phyloP scores from a whole-genome alignment of 1,284 basidiomycete species.

The Phylloporus gajari region DNA sequence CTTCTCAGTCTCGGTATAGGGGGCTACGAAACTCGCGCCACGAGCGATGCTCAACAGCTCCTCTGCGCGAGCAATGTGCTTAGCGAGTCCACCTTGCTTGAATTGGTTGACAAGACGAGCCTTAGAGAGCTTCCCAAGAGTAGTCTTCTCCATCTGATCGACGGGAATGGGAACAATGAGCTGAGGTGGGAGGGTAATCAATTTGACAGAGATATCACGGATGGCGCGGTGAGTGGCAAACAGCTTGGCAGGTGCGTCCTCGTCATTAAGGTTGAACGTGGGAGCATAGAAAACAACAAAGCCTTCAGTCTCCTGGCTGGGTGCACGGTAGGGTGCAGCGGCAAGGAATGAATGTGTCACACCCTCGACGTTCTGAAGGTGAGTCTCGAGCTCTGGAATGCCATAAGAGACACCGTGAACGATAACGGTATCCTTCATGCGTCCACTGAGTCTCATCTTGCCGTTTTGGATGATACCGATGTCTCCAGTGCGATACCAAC shows the following conservation, averaged over 20 bases:
- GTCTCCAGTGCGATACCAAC: constrained; percentile 59
- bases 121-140: constrained; percentile 46
- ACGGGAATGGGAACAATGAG: constrained; percentile 42
- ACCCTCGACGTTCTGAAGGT: constrained; percentile 53
- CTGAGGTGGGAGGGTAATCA: constrained; percentile 39
- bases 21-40: constrained; percentile 34
- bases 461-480: constrained; percentile 50
- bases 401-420: constrained; percentile 59
- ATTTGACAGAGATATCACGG: constrained; percentile 33
- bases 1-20: constrained; percentile 42
- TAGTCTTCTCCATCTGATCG: constrained; percentile 46
- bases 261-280: constrained; percentile 33
- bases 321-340: constrained; percentile 48
- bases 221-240: constrained; percentile 31
- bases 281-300: constrained; percentile 46
- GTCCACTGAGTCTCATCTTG: constrained; percentile 52
- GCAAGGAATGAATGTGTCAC: constrained; percentile 50
- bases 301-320: constrained; percentile 45
- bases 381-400: constrained; percentile 53
- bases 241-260: constrained; percentile 30
- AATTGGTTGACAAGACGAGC: constrained; percentile 41
- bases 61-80: constrained; percentile 41
- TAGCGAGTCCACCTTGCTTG: constrained; percentile 42
- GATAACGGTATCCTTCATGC: constrained; percentile 58
- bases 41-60: constrained; percentile 41